These are phyloP conservation scores for Rubia peregrina DNA, from an alignment of 305 asterid species.

Conservation along the genomic window DNA sequence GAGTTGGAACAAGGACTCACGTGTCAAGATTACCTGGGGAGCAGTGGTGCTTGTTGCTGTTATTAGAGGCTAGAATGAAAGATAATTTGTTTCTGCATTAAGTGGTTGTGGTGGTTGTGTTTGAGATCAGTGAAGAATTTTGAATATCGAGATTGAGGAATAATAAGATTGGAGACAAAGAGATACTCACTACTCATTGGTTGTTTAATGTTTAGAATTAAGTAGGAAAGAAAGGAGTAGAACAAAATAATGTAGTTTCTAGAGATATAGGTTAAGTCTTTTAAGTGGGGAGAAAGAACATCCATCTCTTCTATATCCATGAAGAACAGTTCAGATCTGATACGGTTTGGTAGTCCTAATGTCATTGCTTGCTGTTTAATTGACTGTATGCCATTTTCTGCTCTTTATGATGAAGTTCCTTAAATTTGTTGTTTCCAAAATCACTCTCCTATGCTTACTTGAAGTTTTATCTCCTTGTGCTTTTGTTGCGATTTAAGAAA, in stretches of 20 bases:
- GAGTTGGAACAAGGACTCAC: neutral
- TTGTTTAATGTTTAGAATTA: neutral
- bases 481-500: neutral
- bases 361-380: neutral
- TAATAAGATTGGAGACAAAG: neutral
- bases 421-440: neutral
- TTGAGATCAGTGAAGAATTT: neutral
- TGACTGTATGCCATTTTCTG: neutral
- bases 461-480: neutral
- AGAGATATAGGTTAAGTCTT: neutral
- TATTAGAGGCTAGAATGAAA: neutral
- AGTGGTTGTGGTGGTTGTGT: neutral
- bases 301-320: neutral
- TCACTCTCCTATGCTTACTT: neutral
- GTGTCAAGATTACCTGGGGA: neutral
- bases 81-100: neutral
- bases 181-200: neutral
- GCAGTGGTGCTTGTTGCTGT: neutral
- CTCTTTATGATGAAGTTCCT: neutral
- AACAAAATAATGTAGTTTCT: neutral
- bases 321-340: neutral
- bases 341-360: neutral
- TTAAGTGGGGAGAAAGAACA: neutral
- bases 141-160: neutral
- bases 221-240: neutral